Percentiles rank a stretch among this genome's conserved stretches.
These are phyloP conservation scores for Blastocystis sp. DNA, from an alignment of 352 stramenopile species.

Conservation along the genomic window DNA sequence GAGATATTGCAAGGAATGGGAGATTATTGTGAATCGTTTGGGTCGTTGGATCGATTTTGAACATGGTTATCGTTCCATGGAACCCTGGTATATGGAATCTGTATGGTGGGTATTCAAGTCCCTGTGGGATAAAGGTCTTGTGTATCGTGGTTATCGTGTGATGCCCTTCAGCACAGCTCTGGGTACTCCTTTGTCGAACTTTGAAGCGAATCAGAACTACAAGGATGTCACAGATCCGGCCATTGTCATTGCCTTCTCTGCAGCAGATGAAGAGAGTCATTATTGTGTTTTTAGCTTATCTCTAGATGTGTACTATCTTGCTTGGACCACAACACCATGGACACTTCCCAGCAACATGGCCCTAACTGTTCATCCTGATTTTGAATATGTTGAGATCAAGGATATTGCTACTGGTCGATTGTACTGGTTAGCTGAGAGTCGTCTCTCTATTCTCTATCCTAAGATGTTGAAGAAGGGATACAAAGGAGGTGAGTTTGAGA, in stretches of 20 bases:
- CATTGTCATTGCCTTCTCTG: constrained; percentile 88
- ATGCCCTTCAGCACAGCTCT: constrained; percentile 96
- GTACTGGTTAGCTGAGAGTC: constrained; percentile 85
- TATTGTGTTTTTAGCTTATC: constrained; percentile 65
- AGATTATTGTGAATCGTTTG: constrained; percentile 89
- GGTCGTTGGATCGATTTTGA: constrained; percentile 98
- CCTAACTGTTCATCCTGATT: constrained; percentile 87
- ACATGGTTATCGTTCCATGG: constrained; percentile 99
- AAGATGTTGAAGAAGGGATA: constrained; percentile 90
- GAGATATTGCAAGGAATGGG: constrained; percentile 96
- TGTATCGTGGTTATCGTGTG: constrained; percentile 94
- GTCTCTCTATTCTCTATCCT: constrained; percentile 88
- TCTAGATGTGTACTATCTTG: constrained; percentile 71
- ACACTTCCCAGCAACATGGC: constrained; percentile 95
- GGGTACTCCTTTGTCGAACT: constrained; percentile 95
- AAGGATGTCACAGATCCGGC: constrained; percentile 93
- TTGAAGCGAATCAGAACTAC: constrained; percentile 97
- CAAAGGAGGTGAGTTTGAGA: constrained; percentile 77
- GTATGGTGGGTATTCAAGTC: constrained; percentile 98
- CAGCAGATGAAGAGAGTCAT: constrained; percentile 22
- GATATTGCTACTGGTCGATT: constrained; percentile 80
- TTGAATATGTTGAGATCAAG: constrained; percentile 94
- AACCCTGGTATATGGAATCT: constrained; percentile 96
- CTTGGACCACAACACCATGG: constrained; percentile 99
- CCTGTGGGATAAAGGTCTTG: constrained; percentile 92